Base-by-base conservation (phyloP, 139 green algal genomes). In the Desmodesmus armatus region DNA sequence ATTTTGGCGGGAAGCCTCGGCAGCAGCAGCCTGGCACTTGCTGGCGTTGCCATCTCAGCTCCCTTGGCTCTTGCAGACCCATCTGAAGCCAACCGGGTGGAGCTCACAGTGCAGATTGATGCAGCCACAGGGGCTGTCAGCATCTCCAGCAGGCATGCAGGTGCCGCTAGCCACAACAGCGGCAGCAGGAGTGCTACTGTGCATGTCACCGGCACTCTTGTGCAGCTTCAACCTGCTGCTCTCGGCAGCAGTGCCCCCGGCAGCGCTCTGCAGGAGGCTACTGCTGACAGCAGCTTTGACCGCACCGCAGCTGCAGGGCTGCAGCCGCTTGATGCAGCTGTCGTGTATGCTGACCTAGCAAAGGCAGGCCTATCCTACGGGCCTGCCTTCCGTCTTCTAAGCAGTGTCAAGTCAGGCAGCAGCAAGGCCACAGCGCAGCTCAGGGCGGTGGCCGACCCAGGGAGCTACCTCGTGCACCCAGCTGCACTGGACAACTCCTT, bases 301-400 rank as follows among this genome's bases (percentile, higher is more conserved):
- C 73, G 70, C 27, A 67, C 58, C 3, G 35, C 21, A 23, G 88
- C 88, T 3, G 17, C 37, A 6, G 85, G 79, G 11, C 74, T 88
- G 21, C 41, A 55, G 62, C 90, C 90, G 0, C 58, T 85, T 15
- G 77, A 85, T 9, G 73, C 85, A 4, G 80, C 91, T 15, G 58
- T 88, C 31, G 77, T 98, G 75, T 98, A 98, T 89, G 44, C 86
- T 31, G 88, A 94, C 62, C 89, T 98, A 78, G 77, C 87, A 13
- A 88, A 91, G 31, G 89, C 89, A 13, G 95, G 94, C 1, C 87
- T 98, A 88, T 92, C 95, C 88, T 98, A 98, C 80, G 96, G 96
- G 5, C 92, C 94, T 0, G 84, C 92, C 17, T 98, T 98, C 90
- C 83, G 95, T 31, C 88, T 94, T 53, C 93, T 98, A 53, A 51